Percentiles rank a stretch among this genome's conserved stretches.
Evolutionary conservation across 257 asterid species (phyloP).

Genomic region (Forsythia suspensa): DNA sequence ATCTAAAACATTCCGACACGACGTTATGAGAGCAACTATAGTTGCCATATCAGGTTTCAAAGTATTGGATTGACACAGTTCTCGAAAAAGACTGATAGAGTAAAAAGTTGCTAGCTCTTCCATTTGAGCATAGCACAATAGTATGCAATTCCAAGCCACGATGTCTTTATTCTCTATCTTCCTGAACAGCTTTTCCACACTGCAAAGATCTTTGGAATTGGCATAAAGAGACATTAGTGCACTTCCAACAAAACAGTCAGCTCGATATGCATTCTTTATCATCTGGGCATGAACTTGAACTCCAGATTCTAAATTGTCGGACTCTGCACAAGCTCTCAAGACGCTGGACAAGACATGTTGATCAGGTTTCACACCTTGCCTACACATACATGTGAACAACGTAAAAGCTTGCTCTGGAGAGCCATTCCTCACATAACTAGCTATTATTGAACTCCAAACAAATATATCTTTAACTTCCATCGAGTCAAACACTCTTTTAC

Average conservation of each 20-base stretch:
- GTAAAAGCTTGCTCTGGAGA: neutral
- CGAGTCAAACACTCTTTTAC: constrained; percentile 1
- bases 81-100: constrained; percentile 11
- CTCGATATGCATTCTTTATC: constrained; percentile 13
- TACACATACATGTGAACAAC: constrained; percentile 15
- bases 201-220: neutral
- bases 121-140: constrained; percentile 11
- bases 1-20: constrained; percentile 9
- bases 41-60: constrained; percentile 13
- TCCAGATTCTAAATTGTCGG: constrained; percentile 7
- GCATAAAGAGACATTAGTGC: constrained; percentile 15
- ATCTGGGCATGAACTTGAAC: constrained; percentile 20
- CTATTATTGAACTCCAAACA: constrained; percentile 18
- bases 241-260: constrained; percentile 11
- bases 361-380: constrained; percentile 12
- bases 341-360: constrained; percentile 14
- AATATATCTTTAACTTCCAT: constrained; percentile 16
- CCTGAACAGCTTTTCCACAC: constrained; percentile 21
- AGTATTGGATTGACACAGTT: neutral
- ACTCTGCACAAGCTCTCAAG: constrained; percentile 17
- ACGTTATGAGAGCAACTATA: constrained; percentile 10
- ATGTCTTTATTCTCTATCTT: constrained; percentile 12
- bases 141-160: constrained; percentile 19
- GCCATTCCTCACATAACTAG: constrained; percentile 12
- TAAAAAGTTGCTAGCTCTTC: constrained; percentile 7